These are phyloP conservation scores for Ganoderma multipileum DNA, from an alignment of 1,284 basidiomycete genomes.

Conservation along the genomic window DNA sequence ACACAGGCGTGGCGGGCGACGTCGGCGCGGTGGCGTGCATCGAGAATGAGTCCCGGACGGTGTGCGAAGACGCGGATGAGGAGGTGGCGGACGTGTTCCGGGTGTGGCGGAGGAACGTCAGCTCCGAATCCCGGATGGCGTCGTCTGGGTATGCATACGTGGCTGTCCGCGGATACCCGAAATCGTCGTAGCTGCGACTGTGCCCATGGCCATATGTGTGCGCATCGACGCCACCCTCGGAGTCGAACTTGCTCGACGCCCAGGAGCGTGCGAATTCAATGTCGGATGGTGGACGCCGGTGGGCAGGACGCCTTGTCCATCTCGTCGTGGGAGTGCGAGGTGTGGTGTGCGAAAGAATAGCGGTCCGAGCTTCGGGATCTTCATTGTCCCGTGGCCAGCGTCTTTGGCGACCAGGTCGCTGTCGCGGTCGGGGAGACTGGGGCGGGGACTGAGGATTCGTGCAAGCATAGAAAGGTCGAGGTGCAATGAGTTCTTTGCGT, in stretches of 20 bases:
- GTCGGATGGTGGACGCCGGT: constrained; percentile 6
- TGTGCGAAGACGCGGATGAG: constrained; percentile 1
- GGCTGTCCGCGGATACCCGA: neutral
- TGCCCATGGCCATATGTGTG: neutral
- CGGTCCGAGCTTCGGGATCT: constrained; percentile 1
- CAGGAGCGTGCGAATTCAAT: constrained; percentile 1
- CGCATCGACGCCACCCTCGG: neutral
- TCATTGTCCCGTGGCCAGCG: neutral
- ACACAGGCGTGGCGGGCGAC: constrained; percentile 9
- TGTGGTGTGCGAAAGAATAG: constrained; percentile 4
- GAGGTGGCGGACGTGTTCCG: constrained; percentile 1
- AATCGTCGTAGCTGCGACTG: neutral
- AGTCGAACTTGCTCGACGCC: neutral
- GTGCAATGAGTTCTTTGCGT: constrained; percentile 9
- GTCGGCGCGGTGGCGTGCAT: constrained; percentile 16
- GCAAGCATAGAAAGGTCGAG: constrained; percentile 24
- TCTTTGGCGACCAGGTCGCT: neutral
- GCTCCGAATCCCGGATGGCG: neutral
- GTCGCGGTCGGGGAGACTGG: neutral
- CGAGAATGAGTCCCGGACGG: constrained; percentile 12
- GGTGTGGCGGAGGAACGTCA: constrained; percentile 1
- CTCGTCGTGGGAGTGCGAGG: neutral
- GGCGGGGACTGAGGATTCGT: neutral
- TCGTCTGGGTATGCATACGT: neutral
- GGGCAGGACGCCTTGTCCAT: neutral